Evolutionary conservation across 495 filamentous ascomycete genomes (phyloP).

Genomic region (Penicillium paradoxum): DNA sequence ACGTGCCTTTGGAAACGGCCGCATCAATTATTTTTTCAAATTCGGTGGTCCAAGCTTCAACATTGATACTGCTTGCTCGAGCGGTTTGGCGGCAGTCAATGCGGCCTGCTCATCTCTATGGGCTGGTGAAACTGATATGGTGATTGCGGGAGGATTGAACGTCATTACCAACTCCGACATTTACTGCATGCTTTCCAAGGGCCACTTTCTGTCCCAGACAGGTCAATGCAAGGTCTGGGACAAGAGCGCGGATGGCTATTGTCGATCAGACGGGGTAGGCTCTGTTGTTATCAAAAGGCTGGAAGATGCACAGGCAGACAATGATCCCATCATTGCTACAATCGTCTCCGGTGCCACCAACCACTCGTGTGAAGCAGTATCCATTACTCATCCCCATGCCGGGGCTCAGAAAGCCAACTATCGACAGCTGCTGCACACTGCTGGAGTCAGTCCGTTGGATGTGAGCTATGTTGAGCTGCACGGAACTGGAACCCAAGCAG

Average conservation of each 20-base stretch:
- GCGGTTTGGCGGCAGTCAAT: constrained; percentile 10
- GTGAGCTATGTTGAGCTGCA: constrained; percentile 50
- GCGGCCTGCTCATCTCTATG: constrained; percentile 61
- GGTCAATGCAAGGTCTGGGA: constrained; percentile 66
- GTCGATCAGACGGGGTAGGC: constrained; percentile 49
- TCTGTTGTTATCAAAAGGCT: constrained; percentile 42
- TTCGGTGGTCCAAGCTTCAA: constrained; percentile 68
- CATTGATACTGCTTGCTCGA: constrained; percentile 77
- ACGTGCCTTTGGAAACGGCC: constrained; percentile 23
- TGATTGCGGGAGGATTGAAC: constrained; percentile 67
- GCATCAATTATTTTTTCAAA: constrained; percentile 35
- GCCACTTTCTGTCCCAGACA: constrained; percentile 62
- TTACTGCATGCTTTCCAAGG: constrained; percentile 62
- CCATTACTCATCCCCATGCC: constrained; percentile 51
- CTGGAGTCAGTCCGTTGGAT: constrained; percentile 43
- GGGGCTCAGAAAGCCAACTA: constrained; percentile 40
- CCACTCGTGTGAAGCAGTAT: constrained; percentile 41
- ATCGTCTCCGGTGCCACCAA: constrained; percentile 37
- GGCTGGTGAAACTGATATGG: constrained; percentile 64
- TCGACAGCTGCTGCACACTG: constrained; percentile 38
- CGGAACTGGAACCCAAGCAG: constrained; percentile 42
- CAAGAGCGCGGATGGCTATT: constrained; percentile 66
- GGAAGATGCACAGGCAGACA: constrained; percentile 42
- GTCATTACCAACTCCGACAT: constrained; percentile 63
- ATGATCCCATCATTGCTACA: constrained; percentile 41